A percentile compares a stretch with the other conserved stretches of the same genome.
phyloP scores from a whole-genome alignment of 2,329 filamentous ascomycete genomes.

The Balansia obtecta region DNA sequence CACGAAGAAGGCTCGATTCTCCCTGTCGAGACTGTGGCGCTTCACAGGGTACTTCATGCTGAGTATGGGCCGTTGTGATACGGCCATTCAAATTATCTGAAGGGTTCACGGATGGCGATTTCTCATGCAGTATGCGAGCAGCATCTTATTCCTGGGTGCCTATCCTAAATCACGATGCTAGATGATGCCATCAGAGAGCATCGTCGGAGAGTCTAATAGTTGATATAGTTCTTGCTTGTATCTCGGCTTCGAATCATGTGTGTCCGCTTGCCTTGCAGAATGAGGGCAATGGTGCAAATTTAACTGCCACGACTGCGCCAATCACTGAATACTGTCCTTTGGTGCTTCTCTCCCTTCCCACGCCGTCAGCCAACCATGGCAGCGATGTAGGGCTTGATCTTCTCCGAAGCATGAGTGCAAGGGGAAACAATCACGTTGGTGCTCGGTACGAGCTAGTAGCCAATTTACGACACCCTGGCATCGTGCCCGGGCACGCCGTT shows the following conservation, averaged over 20 bases:
- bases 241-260: conserved; percentile 39
- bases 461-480: conserved; percentile 13
- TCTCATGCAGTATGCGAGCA: conserved; percentile 31
- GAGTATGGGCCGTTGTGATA: too few relatives aligned
- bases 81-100: too few relatives aligned
- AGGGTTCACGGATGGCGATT: too few relatives aligned
- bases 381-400: conserved; percentile 34
- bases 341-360: conserved; percentile 34
- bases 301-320: conserved; percentile 19
- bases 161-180: conserved; percentile 16
- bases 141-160: neutral
- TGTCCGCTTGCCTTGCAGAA: conserved; percentile 42
- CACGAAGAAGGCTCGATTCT: too few relatives aligned
- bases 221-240: conserved; percentile 40
- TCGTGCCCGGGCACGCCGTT: conserved; percentile 9
- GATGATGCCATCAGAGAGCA: conserved; percentile 32
- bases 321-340: conserved; percentile 31
- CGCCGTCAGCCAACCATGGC: conserved; percentile 25
- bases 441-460: conserved; percentile 16
- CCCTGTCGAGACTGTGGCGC: too few relatives aligned
- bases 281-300: conserved; percentile 33
- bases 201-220: conserved; percentile 42
- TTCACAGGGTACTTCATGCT: too few relatives aligned
- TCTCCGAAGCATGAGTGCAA: conserved; percentile 33
- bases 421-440: conserved; percentile 36